A percentile compares a stretch with the other conserved stretches of the same genome.
These are phyloP conservation scores for Pythium aristosporum DNA, from an alignment of 352 stramenopile species.

Conservation along the genomic window DNA sequence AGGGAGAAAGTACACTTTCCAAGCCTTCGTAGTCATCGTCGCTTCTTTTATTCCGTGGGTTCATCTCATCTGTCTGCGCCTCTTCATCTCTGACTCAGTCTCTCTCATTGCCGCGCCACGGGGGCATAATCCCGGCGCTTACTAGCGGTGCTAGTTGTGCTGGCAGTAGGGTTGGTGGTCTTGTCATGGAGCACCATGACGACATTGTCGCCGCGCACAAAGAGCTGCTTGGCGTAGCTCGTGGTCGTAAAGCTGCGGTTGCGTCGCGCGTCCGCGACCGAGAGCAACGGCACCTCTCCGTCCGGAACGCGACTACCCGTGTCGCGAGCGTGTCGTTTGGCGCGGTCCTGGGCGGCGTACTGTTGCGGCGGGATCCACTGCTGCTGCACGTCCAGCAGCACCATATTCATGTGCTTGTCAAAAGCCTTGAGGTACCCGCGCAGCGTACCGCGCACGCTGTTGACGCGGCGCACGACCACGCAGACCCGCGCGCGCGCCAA, in stretches of 20 bases:
- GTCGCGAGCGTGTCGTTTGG: conserved; percentile 11
- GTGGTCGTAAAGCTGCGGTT: conserved; percentile 46
- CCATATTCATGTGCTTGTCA: conserved; percentile 95
- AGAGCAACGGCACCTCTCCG: conserved; percentile 34
- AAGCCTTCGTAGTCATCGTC: too few relatives aligned
- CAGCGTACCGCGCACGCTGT: conserved; percentile 90
- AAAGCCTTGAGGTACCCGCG: conserved; percentile 92
- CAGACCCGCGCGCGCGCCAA: conserved; percentile 74
- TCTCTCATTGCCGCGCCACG: neutral
- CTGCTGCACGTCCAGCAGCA: conserved; percentile 90
- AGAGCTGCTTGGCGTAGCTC: conserved; percentile 82
- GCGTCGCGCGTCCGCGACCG: conserved; percentile 35
- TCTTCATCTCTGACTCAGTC: neutral
- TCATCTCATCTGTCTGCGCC: too few relatives aligned
- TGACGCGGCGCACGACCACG: conserved; percentile 89
- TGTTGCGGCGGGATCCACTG: conserved; percentile 42
- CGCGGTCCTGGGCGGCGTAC: conserved; percentile 39
- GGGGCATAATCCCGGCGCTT: conserved; percentile 5
- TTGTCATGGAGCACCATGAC: conserved; percentile 56
- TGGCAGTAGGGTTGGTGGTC: neutral
- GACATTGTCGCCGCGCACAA: conserved; percentile 93
- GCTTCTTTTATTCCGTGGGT: too few relatives aligned
- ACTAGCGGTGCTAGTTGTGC: neutral
- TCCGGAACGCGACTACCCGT: neutral
- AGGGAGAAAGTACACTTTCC: too few relatives aligned